Percentiles rank a stretch among this genome's conserved stretches.
Conservation (phyloP, 164 flowering plant genomes). For the Hamamelis virginiana region DNA sequence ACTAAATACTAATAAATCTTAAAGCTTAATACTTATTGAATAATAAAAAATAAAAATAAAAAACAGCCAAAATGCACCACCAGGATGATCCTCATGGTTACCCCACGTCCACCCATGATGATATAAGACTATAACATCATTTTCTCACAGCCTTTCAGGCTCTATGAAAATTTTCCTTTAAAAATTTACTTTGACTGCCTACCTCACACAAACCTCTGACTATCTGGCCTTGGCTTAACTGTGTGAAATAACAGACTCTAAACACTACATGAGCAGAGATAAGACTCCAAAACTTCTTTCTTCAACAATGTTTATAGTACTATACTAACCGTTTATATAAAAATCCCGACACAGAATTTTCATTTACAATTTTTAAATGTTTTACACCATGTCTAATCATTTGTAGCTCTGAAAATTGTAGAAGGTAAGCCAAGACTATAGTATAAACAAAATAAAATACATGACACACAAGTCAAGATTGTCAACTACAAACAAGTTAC, state of each 20-base stretch:
- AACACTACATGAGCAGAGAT: not conserved
- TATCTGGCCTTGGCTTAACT: not conserved
- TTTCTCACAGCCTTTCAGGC: not conserved
- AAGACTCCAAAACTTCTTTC: not conserved
- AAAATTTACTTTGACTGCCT: not conserved
- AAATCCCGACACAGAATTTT: not conserved
- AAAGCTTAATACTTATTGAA: no score
- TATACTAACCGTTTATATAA: no score
- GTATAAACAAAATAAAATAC: not conserved
- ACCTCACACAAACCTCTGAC: not conserved
- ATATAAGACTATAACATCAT: no score
- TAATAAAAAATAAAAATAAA: no score
- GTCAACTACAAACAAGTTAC: not conserved
- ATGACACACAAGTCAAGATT: not conserved
- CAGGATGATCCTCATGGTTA: no score
- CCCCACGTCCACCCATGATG: no score
- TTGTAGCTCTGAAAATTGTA: not conserved
- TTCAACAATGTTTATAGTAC: not conserved
- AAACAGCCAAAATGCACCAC: no score
- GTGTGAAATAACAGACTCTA: not conserved
- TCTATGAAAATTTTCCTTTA: not conserved
- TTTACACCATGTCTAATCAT: not conserved
- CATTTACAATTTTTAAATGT: not conserved
- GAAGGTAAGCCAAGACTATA: not conserved
- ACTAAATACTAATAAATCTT: no score